Conservation (phyloP, 345 rosid genomes). For the Streptanthus diversifolius region DNA sequence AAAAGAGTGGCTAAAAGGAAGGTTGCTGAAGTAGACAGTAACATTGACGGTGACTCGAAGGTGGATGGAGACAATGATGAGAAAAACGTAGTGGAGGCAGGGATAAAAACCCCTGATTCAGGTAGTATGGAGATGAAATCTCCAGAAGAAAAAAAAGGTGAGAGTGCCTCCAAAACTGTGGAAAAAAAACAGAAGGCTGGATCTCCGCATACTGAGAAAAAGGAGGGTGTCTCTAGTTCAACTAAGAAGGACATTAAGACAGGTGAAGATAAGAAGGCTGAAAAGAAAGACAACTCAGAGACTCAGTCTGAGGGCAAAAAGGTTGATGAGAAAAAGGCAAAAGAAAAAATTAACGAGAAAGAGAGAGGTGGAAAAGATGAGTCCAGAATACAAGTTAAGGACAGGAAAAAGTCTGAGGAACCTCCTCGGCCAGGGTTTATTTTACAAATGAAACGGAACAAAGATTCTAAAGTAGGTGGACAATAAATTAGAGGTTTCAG, state of each 20-base stretch:
- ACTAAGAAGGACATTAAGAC: conserved; percentile 40
- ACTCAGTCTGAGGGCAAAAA: conserved; percentile 42
- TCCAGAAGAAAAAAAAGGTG: conserved; percentile 40
- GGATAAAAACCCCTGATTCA: conserved; percentile 35
- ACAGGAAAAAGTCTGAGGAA: conserved; percentile 69
- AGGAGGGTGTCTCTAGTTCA: conserved; percentile 36
- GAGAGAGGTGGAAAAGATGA: conserved; percentile 49
- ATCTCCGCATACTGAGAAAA: conserved; percentile 42
- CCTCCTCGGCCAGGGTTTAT: conserved; percentile 85
- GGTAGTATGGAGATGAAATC: conserved; percentile 40
- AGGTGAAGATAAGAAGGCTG: conserved; percentile 41
- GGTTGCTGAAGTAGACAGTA: conserved; percentile 40
- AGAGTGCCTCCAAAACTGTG: conserved; percentile 21
- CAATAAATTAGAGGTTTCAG: background rate
- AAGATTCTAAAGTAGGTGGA: conserved; percentile 66
- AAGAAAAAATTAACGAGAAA: conserved; percentile 43
- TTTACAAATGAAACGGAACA: conserved; percentile 55
- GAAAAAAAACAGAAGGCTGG: conserved; percentile 27
- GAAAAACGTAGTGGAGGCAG: conserved; percentile 32
- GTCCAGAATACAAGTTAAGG: conserved; percentile 54
- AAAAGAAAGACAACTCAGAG: conserved; percentile 39
- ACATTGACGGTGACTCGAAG: conserved; percentile 38
- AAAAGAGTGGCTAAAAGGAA: conserved; percentile 83
- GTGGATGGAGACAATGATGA: conserved; percentile 42
- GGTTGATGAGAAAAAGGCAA: conserved; percentile 39